These are phyloP conservation scores for Pleurotus cornucopiae DNA, from an alignment of 768 basidiomycete genomes.

Conservation along the genomic window DNA sequence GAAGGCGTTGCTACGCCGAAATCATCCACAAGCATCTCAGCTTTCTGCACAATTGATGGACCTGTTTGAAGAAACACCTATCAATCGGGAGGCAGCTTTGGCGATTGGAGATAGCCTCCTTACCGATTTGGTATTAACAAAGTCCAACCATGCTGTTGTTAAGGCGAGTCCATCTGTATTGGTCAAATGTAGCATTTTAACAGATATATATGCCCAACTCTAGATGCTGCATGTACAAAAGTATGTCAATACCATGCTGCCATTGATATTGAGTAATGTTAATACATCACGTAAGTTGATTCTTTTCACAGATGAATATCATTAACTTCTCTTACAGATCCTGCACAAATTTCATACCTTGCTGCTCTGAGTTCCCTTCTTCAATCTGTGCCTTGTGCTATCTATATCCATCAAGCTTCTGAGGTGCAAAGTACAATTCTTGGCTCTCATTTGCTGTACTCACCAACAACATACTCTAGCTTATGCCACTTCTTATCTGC, in stretches of 20 bases:
- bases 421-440: conserved; percentile 31
- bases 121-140: conserved; percentile 63
- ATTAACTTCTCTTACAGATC: conserved; percentile 29
- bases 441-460: neutral
- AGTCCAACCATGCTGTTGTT: conserved; percentile 71
- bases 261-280: conserved; percentile 69
- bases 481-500: conserved; percentile 84
- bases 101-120: conserved; percentile 66
- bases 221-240: conserved; percentile 75
- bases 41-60: conserved; percentile 66
- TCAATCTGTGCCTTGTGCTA: conserved; percentile 69
- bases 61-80: conserved; percentile 58
- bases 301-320: neutral
- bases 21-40: conserved; percentile 51
- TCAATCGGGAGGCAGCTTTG: conserved; percentile 74
- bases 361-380: conserved; percentile 82
- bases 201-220: neutral
- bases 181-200: neutral
- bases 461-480: conserved; percentile 36
- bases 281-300: conserved; percentile 45
- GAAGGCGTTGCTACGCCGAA: conserved; percentile 75
- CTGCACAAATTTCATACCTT: conserved; percentile 63
- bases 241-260: conserved; percentile 68
- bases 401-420: conserved; percentile 69
- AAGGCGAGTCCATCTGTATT: conserved; percentile 46